Evolutionary conservation across 768 basidiomycete genomes (phyloP).

Genomic region (Sarcomyxa edulis): DNA sequence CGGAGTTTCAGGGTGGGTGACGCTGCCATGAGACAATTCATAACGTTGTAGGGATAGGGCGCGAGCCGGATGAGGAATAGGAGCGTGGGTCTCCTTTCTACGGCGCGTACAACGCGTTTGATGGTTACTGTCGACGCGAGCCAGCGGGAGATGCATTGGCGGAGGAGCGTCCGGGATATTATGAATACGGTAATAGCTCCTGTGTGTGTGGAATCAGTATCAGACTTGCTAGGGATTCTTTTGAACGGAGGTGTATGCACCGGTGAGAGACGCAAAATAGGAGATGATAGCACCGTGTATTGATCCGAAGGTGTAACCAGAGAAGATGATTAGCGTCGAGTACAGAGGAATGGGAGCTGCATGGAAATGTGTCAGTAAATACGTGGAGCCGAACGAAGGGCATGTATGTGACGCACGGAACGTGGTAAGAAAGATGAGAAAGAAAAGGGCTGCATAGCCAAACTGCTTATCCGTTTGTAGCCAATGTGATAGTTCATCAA

Average conservation of each 20-base stretch:
- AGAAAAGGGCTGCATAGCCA: slow-evolving; percentile 77
- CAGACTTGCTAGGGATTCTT: too few species aligned
- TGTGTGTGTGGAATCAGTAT: too few species aligned
- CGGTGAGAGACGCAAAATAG: slow-evolving; percentile 79
- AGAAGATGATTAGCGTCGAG: slow-evolving; percentile 87
- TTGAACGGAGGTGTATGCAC: too few species aligned
- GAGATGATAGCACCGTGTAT: slow-evolving; percentile 83
- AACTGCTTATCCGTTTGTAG: slow-evolving; percentile 64
- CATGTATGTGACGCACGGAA: slow-evolving; percentile 55
- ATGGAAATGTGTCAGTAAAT: neutral
- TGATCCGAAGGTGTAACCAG: slow-evolving; percentile 87
- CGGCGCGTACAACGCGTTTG: slow-evolving; percentile 77
- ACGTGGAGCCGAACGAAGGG: slow-evolving; percentile 4
- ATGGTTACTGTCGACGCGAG: slow-evolving; percentile 66
- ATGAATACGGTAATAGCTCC: slow-evolving; percentile 63
- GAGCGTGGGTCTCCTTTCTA: slow-evolving; percentile 82
- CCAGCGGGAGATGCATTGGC: slow-evolving; percentile 66
- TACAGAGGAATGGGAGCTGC: slow-evolving; percentile 87
- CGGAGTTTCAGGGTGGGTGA: slow-evolving; percentile 75
- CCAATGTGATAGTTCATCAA: slow-evolving; percentile 79
- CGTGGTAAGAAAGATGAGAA: slow-evolving; percentile 80
- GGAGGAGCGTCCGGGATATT: slow-evolving; percentile 70
- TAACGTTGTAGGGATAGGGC: slow-evolving; percentile 92
- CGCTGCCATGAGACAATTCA: slow-evolving; percentile 90
- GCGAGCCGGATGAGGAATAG: slow-evolving; percentile 90